Base-by-base conservation (phyloP, 2,329 filamentous ascomycete species). In the Pyrenophora seminiperda region DNA sequence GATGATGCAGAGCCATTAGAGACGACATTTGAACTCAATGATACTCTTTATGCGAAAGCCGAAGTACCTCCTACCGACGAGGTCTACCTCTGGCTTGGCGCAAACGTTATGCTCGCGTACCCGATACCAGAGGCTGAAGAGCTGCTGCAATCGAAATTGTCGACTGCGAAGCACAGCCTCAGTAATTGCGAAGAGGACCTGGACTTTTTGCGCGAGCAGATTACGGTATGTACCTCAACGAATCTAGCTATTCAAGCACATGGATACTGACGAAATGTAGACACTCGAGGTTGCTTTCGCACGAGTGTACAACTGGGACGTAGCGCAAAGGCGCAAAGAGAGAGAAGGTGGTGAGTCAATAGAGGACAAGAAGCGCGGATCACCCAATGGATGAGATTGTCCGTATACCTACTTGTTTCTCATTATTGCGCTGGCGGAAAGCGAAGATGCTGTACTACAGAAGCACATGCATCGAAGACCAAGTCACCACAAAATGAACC, bases 291-390 rank as follows among this genome's bases (percentile, higher is more conserved):
- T 99, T 27, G 94, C 94, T 3, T 91, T 93, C 32, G 94, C 94
- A 17, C 83, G 94, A 58, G 92, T 99, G n/a, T 97, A 99, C 76
- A 99, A 99, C 75, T 97, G 94, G 93, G 94, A 99, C 68, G 91
- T 99, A 4, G 90, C 93, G 34, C 90, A 96, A 79, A 90, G 95
- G 76, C 82, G 94, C 63, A 97, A 96, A 79, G 91, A 96, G 54
- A 94, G 91, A 73, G 86, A 88, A 31, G 62, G 55, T 7, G 70
- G 66, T 13, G 77, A 80, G 32, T 76, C 75, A 39, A 75, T 77
- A 70, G 74, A 73, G 43, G 73, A 74, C 48, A 70, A 66, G 53
- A 71, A 73, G 48, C 58, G 59, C 11, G 53, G 47, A 5, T 59
- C 60, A 18, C 56, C 58, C 29, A 65, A 64, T 33, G 64, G 59